phyloP scores from a whole-genome alignment of 148 eudicot genomes.

The Chenopodium album region DNA sequence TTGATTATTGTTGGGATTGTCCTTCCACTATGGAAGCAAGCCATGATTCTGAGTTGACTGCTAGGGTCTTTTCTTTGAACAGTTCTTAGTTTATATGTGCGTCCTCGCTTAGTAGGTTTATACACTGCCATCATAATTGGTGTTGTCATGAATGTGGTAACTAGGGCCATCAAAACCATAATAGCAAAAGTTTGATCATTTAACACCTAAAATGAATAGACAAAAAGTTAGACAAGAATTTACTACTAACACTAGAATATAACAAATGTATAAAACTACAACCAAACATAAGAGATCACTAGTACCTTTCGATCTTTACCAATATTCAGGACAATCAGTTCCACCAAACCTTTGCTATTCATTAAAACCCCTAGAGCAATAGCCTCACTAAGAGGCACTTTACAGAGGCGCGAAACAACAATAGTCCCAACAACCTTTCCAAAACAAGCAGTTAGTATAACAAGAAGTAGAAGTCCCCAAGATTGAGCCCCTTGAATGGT shows the following conservation, averaged over 20 bases:
- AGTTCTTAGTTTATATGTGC: conserved; percentile 49
- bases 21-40: conserved; percentile 62
- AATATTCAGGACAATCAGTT: conserved; percentile 79
- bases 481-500: conserved; percentile 75
- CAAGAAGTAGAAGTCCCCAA: conserved; percentile 79
- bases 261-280: background rate
- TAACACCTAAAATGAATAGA: conserved; percentile 44
- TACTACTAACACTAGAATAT: no score
- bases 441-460: conserved; percentile 63
- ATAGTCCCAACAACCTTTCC: conserved; percentile 74
- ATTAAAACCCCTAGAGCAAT: conserved; percentile 65
- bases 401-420: conserved; percentile 49
- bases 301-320: conserved; percentile 80
- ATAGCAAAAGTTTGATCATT: conserved; percentile 87
- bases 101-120: conserved; percentile 55
- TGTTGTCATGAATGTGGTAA: conserved; percentile 82
- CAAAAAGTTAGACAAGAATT: background rate
- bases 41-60: conserved; percentile 54
- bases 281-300: background rate
- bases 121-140: conserved; percentile 63
- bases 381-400: conserved; percentile 57
- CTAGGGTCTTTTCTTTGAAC: conserved; percentile 50
- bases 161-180: conserved; percentile 73
- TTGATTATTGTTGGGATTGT: conserved; percentile 66
- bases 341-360: conserved; percentile 84